Conservation (phyloP, 495 filamentous ascomycete species). For the Xylaria nigripes region DNA sequence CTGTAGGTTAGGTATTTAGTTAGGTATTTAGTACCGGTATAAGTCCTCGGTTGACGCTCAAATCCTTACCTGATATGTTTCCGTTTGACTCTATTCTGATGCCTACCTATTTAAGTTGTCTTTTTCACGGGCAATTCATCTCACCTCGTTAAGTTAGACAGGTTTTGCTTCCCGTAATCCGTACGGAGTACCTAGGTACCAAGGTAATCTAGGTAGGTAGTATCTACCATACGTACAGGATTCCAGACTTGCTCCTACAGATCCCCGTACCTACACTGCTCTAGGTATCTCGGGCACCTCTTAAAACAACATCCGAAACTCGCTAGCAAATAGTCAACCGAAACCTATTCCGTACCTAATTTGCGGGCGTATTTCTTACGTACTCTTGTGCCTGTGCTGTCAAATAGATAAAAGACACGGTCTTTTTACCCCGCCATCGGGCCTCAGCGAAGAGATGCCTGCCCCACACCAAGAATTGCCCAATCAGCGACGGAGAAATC, state of each 20-base stretch:
- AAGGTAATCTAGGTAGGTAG: too few species aligned
- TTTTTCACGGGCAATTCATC: not conserved
- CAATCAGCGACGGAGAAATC: conserved; percentile 16
- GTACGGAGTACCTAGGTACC: too few species aligned
- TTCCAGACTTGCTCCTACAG: not conserved
- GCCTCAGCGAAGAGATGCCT: not conserved
- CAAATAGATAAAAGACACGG: conserved; percentile 11
- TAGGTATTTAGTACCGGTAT: too few species aligned
- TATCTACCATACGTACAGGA: too few species aligned
- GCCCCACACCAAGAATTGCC: conserved; percentile 5
- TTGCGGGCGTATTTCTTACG: too few species aligned
- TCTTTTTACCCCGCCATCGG: conserved; percentile 9
- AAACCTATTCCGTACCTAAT: not conserved
- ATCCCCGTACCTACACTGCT: not conserved
- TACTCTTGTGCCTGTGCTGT: not conserved
- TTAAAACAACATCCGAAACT: not conserved
- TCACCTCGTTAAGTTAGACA: too few species aligned
- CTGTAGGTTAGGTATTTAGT: too few species aligned
- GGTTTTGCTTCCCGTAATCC: too few species aligned
- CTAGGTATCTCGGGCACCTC: not conserved
- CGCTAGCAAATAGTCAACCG: not conserved
- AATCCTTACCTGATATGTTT: too few species aligned
- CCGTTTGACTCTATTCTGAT: too few species aligned
- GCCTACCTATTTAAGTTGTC: too few species aligned
- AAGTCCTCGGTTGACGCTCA: too few species aligned